Percentiles rank a stretch among this genome's conserved stretches.
These are phyloP conservation scores for Kodamaea fungicola DNA, from an alignment of 1,139 yeast species.

Conservation along the genomic window DNA sequence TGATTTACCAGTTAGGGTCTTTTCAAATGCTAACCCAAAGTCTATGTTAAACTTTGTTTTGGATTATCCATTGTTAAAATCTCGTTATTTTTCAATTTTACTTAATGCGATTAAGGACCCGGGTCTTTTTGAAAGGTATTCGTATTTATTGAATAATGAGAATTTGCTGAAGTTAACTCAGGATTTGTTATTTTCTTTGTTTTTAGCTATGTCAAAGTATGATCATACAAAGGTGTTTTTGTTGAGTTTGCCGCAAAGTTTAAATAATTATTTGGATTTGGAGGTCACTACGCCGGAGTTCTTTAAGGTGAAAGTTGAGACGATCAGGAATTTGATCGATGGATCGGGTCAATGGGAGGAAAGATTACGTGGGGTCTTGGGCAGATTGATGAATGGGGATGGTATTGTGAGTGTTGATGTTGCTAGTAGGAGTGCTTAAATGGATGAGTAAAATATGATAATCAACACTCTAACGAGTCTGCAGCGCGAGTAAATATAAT, in stretches of 20 bases:
- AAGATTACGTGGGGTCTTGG: background rate
- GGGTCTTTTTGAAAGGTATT: conserved; percentile 15
- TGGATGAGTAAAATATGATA: background rate
- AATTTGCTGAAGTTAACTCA: conserved; percentile 21
- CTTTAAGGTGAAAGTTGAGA: conserved; percentile 17
- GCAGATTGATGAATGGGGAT: conserved; percentile 26
- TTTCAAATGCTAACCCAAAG: conserved; percentile 17
- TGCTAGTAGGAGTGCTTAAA: conserved; percentile 1
- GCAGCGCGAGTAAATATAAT: too few relatives aligned
- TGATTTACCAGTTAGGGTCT: conserved; percentile 19
- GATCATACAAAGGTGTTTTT: conserved; percentile 24
- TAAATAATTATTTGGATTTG: conserved; percentile 11
- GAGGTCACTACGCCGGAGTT: conserved; percentile 8
- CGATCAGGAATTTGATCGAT: conserved; percentile 20
- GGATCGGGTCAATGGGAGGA: background rate
- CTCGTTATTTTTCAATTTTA: conserved; percentile 26
- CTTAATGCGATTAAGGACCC: conserved; percentile 24
- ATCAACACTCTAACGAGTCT: background rate
- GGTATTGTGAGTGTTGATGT: conserved; percentile 7
- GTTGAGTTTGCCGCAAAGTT: conserved; percentile 26
- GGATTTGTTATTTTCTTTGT: conserved; percentile 24
- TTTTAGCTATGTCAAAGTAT: conserved; percentile 21
- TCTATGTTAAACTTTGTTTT: conserved; percentile 15
- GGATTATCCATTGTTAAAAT: conserved; percentile 16
- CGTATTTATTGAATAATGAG: conserved; percentile 15